Evolutionary conservation across 2,329 filamentous ascomycete species (phyloP).

Genomic region (Coleophoma eucalyptorum): DNA sequence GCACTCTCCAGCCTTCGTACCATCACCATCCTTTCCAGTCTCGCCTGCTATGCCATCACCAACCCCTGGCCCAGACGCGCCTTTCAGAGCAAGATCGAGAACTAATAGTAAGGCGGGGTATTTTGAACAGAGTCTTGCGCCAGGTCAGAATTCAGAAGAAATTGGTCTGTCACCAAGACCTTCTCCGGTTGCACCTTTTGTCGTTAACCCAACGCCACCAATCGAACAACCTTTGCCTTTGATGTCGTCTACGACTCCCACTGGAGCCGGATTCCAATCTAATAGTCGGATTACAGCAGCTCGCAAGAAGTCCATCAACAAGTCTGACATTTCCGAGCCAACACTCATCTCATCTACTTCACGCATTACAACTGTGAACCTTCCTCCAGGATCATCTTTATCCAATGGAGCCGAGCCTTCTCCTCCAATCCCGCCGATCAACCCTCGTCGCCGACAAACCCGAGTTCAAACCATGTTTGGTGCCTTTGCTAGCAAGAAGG

Average conservation of each 20-base stretch:
- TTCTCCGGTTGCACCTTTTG: conserved; percentile 24
- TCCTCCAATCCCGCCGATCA: conserved; percentile 28
- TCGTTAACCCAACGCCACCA: conserved; percentile 24
- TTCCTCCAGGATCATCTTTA: conserved; percentile 23
- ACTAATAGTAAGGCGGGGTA: conserved; percentile 24
- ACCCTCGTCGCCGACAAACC: conserved; percentile 26
- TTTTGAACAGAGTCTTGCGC: conserved; percentile 21
- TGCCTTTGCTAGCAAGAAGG: conserved; percentile 17
- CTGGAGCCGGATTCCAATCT: conserved; percentile 11
- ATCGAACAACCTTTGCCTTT: conserved; percentile 16
- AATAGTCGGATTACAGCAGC: conserved; percentile 8
- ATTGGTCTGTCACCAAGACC: conserved; percentile 23
- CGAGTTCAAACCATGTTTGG: conserved; percentile 23
- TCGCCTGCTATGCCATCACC: conserved; percentile 15
- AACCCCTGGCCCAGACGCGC: conserved; percentile 8
- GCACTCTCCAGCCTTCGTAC: conserved; percentile 5
- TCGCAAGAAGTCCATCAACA: conserved; percentile 27
- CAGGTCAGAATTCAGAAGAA: conserved; percentile 16
- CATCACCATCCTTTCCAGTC: conserved; percentile 1
- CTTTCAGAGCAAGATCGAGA: conserved; percentile 11
- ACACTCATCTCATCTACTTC: conserved; percentile 27
- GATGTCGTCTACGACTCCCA: conserved; percentile 17
- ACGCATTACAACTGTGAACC: conserved; percentile 23
- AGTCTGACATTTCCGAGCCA: conserved; percentile 28
- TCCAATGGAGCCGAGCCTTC: conserved; percentile 19